Base-by-base conservation (phyloP, 371 early-diverging fungal species). In the Umbelopsis sp. region DNA sequence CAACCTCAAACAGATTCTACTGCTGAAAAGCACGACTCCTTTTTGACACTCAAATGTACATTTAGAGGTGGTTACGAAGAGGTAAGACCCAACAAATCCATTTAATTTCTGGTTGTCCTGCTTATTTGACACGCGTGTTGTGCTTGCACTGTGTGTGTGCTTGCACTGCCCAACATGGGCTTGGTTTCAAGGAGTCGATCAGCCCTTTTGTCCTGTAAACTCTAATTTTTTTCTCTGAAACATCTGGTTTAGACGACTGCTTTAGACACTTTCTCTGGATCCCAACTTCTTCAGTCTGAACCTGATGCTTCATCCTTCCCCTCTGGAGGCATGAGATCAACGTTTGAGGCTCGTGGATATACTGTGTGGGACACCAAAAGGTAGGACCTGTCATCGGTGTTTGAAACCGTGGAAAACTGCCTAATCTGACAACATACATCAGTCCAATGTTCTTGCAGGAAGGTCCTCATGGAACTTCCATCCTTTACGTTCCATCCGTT, bases 281-380 rank as follows among this genome's bases (percentile, higher is more conserved):
- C 93, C 66, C 95, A 97, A 82, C 88, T 99, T 67, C 85, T 99
- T 70, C 99, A 99, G 86, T 94, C 97, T 32, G 99, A 99, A 84
- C 98, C 99, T 57, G 99, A 99, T 86, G 99, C 99, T 12, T 98
- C 98, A 20, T 95, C 95, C 52, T 99, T 99, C 92, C 99, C 99
- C 70, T 94, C 94, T 70, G 99, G 99, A 77, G 98, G 99, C 74
- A 94, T 97, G 91, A 91, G 98, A 73, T 86, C 94, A 70, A 99
- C 99, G 65, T 99, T 99, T 78, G 98, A 99, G 86, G 99, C 98
- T 67, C 95, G 98, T 80, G 98, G 99, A 70, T 99, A 99, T 89
- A 99, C 98, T 73, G 94, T 97, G 75, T 99, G 99, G 99, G 98
- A 97, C 81, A 96, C 97, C 46, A 92, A 81, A 74, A 84, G 84